A percentile compares a stretch with the other conserved stretches of the same genome.
Evolutionary conservation across 2,329 filamentous ascomycete genomes (phyloP).

Genomic region (Chaetomium olivaceum): DNA sequence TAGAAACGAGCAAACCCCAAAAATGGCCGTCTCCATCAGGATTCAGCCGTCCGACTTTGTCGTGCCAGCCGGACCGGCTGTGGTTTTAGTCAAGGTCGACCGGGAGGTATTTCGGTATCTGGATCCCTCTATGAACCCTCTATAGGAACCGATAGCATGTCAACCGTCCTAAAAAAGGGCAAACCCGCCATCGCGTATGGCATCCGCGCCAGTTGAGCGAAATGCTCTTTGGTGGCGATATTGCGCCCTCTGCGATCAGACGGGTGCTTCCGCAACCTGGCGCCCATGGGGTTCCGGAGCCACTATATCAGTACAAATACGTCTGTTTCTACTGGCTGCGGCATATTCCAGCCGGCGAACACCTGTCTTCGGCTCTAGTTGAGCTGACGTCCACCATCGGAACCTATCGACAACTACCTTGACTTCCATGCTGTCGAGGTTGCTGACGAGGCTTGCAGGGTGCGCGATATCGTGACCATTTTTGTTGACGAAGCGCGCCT

Average conservation of each 20-base stretch:
- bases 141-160: too few relatives aligned
- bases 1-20: too few relatives aligned
- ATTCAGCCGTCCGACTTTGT: too few relatives aligned
- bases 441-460: background rate
- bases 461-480: background rate
- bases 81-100: too few relatives aligned
- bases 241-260: background rate
- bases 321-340: conserved; percentile 7
- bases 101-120: too few relatives aligned
- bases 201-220: background rate
- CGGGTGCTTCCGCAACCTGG: background rate
- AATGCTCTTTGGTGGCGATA: background rate
- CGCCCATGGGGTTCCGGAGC: background rate
- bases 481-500: background rate
- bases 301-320: background rate
- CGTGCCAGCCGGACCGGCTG: too few relatives aligned
- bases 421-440: conserved; percentile 5
- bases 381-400: conserved; percentile 5
- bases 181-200: too few relatives aligned
- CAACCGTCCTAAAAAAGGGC: too few relatives aligned
- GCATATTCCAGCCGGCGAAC: background rate
- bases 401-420: conserved; percentile 1
- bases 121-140: too few relatives aligned
- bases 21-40: too few relatives aligned
- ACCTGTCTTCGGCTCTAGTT: conserved; percentile 10